A percentile compares a stretch with the other conserved stretches of the same genome.
These are phyloP conservation scores for Zygoascus biomembranicola DNA, from an alignment of 805 yeast species.

Conservation along the genomic window DNA sequence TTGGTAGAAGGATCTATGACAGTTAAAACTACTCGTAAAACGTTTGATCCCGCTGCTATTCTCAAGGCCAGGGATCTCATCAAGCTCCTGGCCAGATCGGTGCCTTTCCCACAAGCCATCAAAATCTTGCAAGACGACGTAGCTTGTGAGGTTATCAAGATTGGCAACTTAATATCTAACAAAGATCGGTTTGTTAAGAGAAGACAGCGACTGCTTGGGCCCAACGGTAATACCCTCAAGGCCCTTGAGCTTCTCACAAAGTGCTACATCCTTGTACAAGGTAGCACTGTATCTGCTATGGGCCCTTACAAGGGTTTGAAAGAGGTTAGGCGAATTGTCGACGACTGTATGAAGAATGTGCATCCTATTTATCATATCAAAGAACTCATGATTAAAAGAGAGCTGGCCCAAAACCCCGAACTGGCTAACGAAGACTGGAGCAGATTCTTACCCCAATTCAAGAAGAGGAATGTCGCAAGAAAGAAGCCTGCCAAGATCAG, in stretches of 20 bases:
- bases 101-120: slow-evolving; percentile 93
- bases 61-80: slow-evolving; percentile 92
- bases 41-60: slow-evolving; percentile 90
- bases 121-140: slow-evolving; percentile 85
- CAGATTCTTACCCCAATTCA: slow-evolving; percentile 91
- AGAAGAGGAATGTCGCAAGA: slow-evolving; percentile 92
- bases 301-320: slow-evolving; percentile 92
- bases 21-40: slow-evolving; percentile 90
- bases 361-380: slow-evolving; percentile 98
- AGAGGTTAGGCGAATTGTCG: slow-evolving; percentile 87
- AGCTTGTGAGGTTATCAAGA: slow-evolving; percentile 94
- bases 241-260: slow-evolving; percentile 92
- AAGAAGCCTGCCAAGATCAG: slow-evolving; percentile 70
- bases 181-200: slow-evolving; percentile 93
- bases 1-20: slow-evolving; percentile 97
- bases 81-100: slow-evolving; percentile 88
- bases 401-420: slow-evolving; percentile 90
- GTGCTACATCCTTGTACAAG: slow-evolving; percentile 94
- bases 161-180: slow-evolving; percentile 79
- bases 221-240: slow-evolving; percentile 91
- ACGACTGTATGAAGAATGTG: slow-evolving; percentile 92
- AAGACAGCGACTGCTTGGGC: slow-evolving; percentile 94
- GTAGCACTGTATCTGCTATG: slow-evolving; percentile 95
- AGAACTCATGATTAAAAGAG: slow-evolving; percentile 95
- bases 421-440: slow-evolving; percentile 95